These are phyloP conservation scores for Acer campestre DNA, from an alignment of 345 rosid species.

Conservation along the genomic window DNA sequence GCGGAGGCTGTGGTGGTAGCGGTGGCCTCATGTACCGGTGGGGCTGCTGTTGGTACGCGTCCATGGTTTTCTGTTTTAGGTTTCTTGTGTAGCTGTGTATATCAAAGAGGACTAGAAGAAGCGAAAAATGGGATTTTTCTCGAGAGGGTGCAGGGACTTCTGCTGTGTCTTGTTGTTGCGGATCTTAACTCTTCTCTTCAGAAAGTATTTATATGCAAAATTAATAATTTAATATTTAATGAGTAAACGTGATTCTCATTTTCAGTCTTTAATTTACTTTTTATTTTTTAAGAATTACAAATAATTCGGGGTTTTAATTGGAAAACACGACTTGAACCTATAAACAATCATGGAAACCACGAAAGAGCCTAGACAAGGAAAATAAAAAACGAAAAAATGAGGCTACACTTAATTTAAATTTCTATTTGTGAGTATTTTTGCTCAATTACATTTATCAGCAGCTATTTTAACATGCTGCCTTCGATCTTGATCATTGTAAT, in stretches of 20 bases:
- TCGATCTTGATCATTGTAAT: neutral
- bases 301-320: too few species aligned
- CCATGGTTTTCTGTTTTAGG: conserved; percentile 37
- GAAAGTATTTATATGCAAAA: neutral
- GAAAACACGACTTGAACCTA: too few species aligned
- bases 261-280: too few species aligned
- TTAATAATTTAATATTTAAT: too few species aligned
- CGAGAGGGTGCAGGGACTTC: neutral
- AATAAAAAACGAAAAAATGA: too few species aligned
- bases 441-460: neutral
- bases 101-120: neutral
- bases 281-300: too few species aligned
- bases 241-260: too few species aligned
- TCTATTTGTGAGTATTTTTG: neutral
- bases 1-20: conserved; percentile 38
- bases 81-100: neutral
- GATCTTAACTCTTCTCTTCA: neutral
- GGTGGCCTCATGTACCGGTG: conserved; percentile 52
- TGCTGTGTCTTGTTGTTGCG: neutral
- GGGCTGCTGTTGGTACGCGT: conserved; percentile 58
- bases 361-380: too few species aligned
- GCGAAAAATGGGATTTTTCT: neutral
- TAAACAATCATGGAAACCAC: too few species aligned
- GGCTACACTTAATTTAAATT: neutral
- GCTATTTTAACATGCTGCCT: neutral